Conservation (phyloP, 2,329 filamentous ascomycete genomes). For the Ascochyta clinopodiicola region DNA sequence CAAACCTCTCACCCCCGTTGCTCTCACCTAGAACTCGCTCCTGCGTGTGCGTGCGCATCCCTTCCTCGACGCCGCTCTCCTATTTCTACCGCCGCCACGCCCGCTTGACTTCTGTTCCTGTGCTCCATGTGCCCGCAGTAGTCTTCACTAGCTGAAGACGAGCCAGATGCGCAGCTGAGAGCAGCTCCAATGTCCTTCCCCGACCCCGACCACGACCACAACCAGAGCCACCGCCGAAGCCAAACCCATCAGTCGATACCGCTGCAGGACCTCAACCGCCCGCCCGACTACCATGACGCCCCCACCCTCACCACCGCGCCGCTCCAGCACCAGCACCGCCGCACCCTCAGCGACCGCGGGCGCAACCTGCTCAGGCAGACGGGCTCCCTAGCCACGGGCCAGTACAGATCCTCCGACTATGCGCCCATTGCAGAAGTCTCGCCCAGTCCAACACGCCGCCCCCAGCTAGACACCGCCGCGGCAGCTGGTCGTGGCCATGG, state of each 20-base stretch:
- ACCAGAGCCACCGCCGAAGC: slow-evolving; percentile 50
- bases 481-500: slow-evolving; percentile 31
- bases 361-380: slow-evolving; percentile 55
- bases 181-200: slow-evolving; percentile 57
- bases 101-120: slow-evolving; percentile 4
- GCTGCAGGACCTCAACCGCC: slow-evolving; percentile 62
- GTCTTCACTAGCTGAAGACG: slow-evolving; percentile 35
- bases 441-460: slow-evolving; percentile 54
- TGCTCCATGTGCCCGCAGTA: slow-evolving; percentile 30
- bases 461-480: slow-evolving; percentile 47
- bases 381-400: slow-evolving; percentile 50
- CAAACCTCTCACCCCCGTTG: neutral
- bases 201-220: slow-evolving; percentile 50
- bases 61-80: neutral
- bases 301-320: slow-evolving; percentile 36
- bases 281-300: slow-evolving; percentile 44
- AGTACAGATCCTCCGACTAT: slow-evolving; percentile 55
- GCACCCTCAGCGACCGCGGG: slow-evolving; percentile 58
- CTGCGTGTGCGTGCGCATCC: neutral
- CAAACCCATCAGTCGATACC: slow-evolving; percentile 71
- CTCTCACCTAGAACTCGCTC: neutral
- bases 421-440: slow-evolving; percentile 61
- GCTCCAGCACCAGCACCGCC: slow-evolving; percentile 45
- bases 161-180: slow-evolving; percentile 39
- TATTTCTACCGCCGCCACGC: slow-evolving; percentile 13